Base-by-base conservation (phyloP, 257 asterid species). In the Solanum ahanhuiri region DNA sequence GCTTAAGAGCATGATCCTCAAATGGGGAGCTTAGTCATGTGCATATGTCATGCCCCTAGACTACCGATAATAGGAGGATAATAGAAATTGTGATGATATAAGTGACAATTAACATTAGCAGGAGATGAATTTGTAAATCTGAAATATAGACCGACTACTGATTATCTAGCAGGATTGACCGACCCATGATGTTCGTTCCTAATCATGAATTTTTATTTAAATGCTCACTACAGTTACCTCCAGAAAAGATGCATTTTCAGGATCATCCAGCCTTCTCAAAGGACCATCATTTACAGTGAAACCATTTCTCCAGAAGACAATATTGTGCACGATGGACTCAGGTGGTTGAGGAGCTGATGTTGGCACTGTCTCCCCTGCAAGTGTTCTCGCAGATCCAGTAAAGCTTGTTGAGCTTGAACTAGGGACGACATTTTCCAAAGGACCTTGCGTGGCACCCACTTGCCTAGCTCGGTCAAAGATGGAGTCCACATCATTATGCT, bases 281-380 rank as follows among this genome's bases (percentile, higher is more conserved):
- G 98, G 98, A 63, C 99, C 99, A 91, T 94, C 98, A 87, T 94
- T 90, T 23, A 97, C 92, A 7, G 95, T 95, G 92, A 97, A 97
- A 85, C 99, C 99, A 85, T 97, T 95, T 91, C 98, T 94, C 99
- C 99, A 97, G 88, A 97, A 97, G 70, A 94, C 94, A 89, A 97
- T 94, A 90, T 92, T 91, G 95, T 97, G 98, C 58, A 94, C 94
- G 60, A 93, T 72, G 12, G 95, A 81, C 91, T 92, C 96, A 4
- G 99, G 98, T 82, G 90, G 96, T 93, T 94, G 98, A 5, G 95
- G 93, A 85, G 92, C 88, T 83, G 90, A 89, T 86, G 93, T 72
- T 79, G 92, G 95, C 60, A 86, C 93, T 72, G 90, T 48, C 83
- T 92, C 98, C 75, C 98, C 98, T 2, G 96, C 90, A 67, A 97